These are phyloP conservation scores for Kandelia obovata DNA, from an alignment of 345 rosid species.

Conservation along the genomic window DNA sequence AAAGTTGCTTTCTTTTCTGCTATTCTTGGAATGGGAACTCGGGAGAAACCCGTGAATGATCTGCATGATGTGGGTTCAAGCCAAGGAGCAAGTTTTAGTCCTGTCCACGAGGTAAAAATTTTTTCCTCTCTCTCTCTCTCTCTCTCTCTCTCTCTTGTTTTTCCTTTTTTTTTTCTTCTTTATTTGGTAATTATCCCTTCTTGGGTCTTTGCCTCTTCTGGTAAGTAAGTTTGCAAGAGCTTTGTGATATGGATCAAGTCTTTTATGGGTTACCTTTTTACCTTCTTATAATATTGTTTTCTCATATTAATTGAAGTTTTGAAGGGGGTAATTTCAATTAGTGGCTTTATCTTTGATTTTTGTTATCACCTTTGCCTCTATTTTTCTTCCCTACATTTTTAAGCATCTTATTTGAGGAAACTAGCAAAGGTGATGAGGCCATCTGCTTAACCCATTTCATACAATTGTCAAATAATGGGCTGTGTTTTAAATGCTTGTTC, in stretches of 20 bases:
- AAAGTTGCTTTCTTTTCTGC: background rate
- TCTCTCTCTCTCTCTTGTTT: background rate
- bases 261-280: background rate
- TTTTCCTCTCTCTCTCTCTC: background rate
- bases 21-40: slow-evolving; percentile 21
- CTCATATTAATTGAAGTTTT: background rate
- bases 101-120: slow-evolving; percentile 24
- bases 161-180: background rate
- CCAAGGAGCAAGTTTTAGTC: slow-evolving; percentile 14
- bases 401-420: background rate
- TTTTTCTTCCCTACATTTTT: background rate
- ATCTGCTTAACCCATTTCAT: too few relatives aligned
- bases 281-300: background rate
- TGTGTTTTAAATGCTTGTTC: background rate
- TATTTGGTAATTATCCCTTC: background rate
- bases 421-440: too few relatives aligned
- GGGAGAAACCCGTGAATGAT: slow-evolving; percentile 24
- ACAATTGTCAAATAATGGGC: too few relatives aligned
- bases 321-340: background rate
- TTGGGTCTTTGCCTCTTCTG: background rate
- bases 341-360: background rate
- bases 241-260: background rate
- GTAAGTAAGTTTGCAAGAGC: too few relatives aligned
- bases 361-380: background rate
- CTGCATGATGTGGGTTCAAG: slow-evolving; percentile 18